Percentiles rank a stretch among this genome's conserved stretches.
Evolutionary conservation across 352 stramenopile genomes (phyloP).

Genomic region (Globisporangium paroecandrum): DNA sequence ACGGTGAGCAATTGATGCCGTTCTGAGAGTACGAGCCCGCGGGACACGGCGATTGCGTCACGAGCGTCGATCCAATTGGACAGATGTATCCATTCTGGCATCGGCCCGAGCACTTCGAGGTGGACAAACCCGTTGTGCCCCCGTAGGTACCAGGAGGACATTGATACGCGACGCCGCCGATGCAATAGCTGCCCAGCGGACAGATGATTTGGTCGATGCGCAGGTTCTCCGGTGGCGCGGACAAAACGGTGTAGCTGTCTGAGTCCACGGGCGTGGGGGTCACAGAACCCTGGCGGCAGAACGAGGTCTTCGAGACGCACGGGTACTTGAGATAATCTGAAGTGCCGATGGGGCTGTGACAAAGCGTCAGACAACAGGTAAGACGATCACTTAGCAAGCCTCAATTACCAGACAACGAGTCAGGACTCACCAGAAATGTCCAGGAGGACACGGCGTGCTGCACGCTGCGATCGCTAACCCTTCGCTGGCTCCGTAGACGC

Average conservation of each 20-base stretch:
- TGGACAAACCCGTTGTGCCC: conserved; percentile 35
- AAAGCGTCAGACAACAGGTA: not conserved
- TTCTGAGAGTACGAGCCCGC: conserved; percentile 58
- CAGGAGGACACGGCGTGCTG: conserved; percentile 50
- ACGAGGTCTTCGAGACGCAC: conserved; percentile 35
- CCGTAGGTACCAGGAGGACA: conserved; percentile 60
- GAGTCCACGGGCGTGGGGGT: conserved; percentile 29
- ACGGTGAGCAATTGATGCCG: conserved; percentile 47
- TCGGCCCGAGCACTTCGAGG: conserved; percentile 38
- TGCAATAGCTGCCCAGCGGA: conserved; percentile 56
- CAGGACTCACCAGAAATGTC: conserved; percentile 55
- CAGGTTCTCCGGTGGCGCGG: conserved; percentile 20
- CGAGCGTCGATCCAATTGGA: conserved; percentile 34
- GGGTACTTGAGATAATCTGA: conserved; percentile 30
- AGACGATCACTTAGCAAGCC: not conserved
- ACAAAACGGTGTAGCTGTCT: conserved; percentile 51
- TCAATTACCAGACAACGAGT: not conserved
- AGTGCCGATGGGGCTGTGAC: conserved; percentile 40
- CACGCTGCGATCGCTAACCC: conserved; percentile 43
- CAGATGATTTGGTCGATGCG: conserved; percentile 54
- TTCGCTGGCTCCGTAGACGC: conserved; percentile 38
- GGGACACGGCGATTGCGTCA: conserved; percentile 43
- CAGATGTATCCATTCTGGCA: conserved; percentile 63
- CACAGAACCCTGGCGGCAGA: conserved; percentile 43
- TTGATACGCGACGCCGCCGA: conserved; percentile 40